Base-by-base conservation (phyloP, 768 basidiomycete genomes). In the Paxillus rubicundulus region DNA sequence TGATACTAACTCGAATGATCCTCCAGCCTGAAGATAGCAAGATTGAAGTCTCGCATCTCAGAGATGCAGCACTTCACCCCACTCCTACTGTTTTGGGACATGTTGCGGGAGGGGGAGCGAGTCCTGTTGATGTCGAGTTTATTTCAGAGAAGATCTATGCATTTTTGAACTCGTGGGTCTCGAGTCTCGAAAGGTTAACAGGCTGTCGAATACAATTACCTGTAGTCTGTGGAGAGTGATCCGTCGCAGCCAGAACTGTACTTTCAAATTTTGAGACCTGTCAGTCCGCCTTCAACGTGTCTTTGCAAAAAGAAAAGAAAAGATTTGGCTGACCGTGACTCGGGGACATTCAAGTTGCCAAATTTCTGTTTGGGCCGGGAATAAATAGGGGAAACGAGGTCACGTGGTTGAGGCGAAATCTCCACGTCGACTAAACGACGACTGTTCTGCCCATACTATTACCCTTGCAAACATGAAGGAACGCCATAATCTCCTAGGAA, bases 71-170 rank as follows among this genome's bases (percentile, higher is more conserved):
- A 27, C 65, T 83, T 16, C 74, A 77, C 2, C 67, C 83, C n/a
- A 83, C 83, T 51, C 72, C 77, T 48, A 78, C 80, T 1, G 70
- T 77, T 33, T 82, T 78, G 80, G 82, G 83, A 9, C 83, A 85
- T 65, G 72, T 78, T 61, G 79, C 76, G 42, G 80, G 79, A 21
- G 77, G 77, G 39, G 75, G 76, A 16, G 54, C 71, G 2, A 78
- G 77, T 53, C 52, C 61, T 3, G 45, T 58, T 0, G 79, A 81
- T 39, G 66, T 68, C 36, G 59, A 58, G 33, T 80, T 80, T 55
- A 71, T 82, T 30, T 62, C 68, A 41, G 57, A 55, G 4, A 70
- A 74, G 57, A 72, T 82, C 27, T 64, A 53, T 41, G 64, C 68
- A 39, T 82, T 81, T 52, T 66, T 81, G 38, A 69, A 70, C 37